Evolutionary conservation across 768 basidiomycete species (phyloP).

Genomic region (Russula earlei): DNA sequence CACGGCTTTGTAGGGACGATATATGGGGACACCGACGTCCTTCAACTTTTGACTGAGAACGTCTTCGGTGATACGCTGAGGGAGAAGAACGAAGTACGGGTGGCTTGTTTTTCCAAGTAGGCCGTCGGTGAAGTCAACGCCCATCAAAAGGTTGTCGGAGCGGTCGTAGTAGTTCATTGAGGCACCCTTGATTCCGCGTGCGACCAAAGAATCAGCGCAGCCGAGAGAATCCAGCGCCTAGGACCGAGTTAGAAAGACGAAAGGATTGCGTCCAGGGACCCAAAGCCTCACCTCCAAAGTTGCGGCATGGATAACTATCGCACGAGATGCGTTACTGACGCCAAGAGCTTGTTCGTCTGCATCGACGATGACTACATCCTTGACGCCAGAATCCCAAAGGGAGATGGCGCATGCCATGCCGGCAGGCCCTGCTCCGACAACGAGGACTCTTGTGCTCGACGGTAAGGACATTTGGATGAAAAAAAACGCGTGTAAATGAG

Average conservation of each 20-base stretch:
- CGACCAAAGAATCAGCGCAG: slow-evolving; percentile 32
- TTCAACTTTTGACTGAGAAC: slow-evolving; percentile 30
- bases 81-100: slow-evolving; percentile 34
- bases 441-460: slow-evolving; percentile 32
- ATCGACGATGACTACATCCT: slow-evolving; percentile 38
- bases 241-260: slow-evolving; percentile 29
- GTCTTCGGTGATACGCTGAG: slow-evolving; percentile 38
- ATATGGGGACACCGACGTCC: slow-evolving; percentile 27
- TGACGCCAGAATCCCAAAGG: slow-evolving; percentile 34
- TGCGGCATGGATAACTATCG: slow-evolving; percentile 40
- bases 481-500: not conserved
- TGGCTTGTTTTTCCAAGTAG: slow-evolving; percentile 35
- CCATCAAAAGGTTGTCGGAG: slow-evolving; percentile 22
- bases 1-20: slow-evolving; percentile 33
- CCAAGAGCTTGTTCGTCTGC: slow-evolving; percentile 25
- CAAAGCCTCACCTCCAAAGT: slow-evolving; percentile 37
- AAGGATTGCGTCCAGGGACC: slow-evolving; percentile 15
- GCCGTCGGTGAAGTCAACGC: slow-evolving; percentile 25
- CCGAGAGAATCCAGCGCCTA: slow-evolving; percentile 40
- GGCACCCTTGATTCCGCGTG: slow-evolving; percentile 29
- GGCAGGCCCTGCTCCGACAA: slow-evolving; percentile 43
- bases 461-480: slow-evolving; percentile 26
- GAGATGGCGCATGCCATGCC: slow-evolving; percentile 41
- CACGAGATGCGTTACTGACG: slow-evolving; percentile 33
- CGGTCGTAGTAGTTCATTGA: slow-evolving; percentile 27